phyloP scores from a whole-genome alignment of 2,329 filamentous ascomycete species.

The Nemania sp. region DNA sequence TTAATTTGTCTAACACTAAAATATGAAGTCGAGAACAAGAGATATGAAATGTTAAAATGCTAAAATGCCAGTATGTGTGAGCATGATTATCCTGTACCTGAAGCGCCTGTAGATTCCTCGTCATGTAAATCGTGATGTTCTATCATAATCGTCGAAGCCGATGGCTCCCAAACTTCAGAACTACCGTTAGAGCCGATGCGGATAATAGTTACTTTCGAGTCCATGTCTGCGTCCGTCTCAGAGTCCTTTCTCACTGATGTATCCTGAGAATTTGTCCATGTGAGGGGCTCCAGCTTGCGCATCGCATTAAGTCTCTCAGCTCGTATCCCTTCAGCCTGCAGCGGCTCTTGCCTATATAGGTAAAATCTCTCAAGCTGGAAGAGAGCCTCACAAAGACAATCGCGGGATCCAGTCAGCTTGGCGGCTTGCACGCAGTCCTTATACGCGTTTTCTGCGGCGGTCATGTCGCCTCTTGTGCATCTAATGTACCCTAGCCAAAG shows the following conservation, averaged over 20 bases:
- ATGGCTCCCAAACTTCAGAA: slow-evolving; percentile 18
- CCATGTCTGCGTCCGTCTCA: slow-evolving; percentile 9
- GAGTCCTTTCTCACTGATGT: not conserved
- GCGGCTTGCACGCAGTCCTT: slow-evolving; percentile 32
- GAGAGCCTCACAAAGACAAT: slow-evolving; percentile 36
- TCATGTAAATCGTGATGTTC: slow-evolving; percentile 23
- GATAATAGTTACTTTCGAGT: slow-evolving; percentile 17
- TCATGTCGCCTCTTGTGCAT: slow-evolving; percentile 30
- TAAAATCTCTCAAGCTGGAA: slow-evolving; percentile 39
- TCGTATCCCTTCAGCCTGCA: slow-evolving; percentile 33
- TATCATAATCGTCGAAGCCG: slow-evolving; percentile 21
- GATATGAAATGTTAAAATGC: not conserved
- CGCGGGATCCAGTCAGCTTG: slow-evolving; percentile 33
- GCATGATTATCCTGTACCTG: slow-evolving; percentile 12
- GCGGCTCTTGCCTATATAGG: slow-evolving; percentile 29
- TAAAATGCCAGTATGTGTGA: slow-evolving; percentile 8
- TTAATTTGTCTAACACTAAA: not conserved
- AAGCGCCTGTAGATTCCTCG: slow-evolving; percentile 15
- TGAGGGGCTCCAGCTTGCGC: slow-evolving; percentile 29
- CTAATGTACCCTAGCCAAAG: slow-evolving; percentile 37
- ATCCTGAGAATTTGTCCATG: slow-evolving; percentile 29
- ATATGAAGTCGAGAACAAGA: not conserved
- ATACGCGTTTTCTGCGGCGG: slow-evolving; percentile 32
- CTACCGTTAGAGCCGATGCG: slow-evolving; percentile 21
- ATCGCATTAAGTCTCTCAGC: slow-evolving; percentile 31